Percentiles rank a stretch among this genome's conserved stretches.
phyloP scores from a whole-genome alignment of 148 eudicot species.

The Rhododendron henanense region DNA sequence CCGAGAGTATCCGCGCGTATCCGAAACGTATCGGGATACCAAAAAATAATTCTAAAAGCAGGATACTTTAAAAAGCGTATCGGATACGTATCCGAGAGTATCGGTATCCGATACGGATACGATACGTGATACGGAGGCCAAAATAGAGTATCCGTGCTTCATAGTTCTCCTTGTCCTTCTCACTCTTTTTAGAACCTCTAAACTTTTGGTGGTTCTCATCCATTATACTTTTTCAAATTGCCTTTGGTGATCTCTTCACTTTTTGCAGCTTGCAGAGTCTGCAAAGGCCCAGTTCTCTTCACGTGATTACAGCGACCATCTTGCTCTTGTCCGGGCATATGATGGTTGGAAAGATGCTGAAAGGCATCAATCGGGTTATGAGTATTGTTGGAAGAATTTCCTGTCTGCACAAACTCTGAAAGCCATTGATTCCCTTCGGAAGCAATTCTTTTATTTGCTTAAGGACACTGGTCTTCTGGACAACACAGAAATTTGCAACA shows the following conservation, averaged over 20 bases:
- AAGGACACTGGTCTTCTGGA: slow-evolving; percentile 77
- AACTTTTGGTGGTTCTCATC: background rate
- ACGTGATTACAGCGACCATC: slow-evolving; percentile 91
- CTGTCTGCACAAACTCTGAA: slow-evolving; percentile 83
- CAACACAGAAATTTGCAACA: slow-evolving; percentile 50
- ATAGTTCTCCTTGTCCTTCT: background rate
- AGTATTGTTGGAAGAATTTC: slow-evolving; percentile 92
- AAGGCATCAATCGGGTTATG: slow-evolving; percentile 64
- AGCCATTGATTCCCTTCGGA: slow-evolving; percentile 86
- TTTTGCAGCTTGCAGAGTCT: slow-evolving; percentile 85
- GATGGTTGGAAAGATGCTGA: slow-evolving; percentile 97
- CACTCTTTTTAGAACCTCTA: background rate
- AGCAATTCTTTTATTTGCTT: slow-evolving; percentile 72
- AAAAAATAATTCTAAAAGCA: too few relatives aligned
- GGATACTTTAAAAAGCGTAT: too few relatives aligned
- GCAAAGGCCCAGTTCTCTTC: slow-evolving; percentile 91
- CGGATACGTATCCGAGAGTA: too few relatives aligned
- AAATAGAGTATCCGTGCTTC: too few relatives aligned
- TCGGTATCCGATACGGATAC: too few relatives aligned
- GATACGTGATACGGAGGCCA: too few relatives aligned
- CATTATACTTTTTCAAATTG: background rate
- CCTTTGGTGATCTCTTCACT: background rate
- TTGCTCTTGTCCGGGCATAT: slow-evolving; percentile 83
- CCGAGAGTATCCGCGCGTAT: too few relatives aligned
- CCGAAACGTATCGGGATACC: too few relatives aligned